A percentile compares a stretch with the other conserved stretches of the same genome.
Conservation (phyloP, 371 early-diverging fungal species). For the Mortierella polycephala region DNA sequence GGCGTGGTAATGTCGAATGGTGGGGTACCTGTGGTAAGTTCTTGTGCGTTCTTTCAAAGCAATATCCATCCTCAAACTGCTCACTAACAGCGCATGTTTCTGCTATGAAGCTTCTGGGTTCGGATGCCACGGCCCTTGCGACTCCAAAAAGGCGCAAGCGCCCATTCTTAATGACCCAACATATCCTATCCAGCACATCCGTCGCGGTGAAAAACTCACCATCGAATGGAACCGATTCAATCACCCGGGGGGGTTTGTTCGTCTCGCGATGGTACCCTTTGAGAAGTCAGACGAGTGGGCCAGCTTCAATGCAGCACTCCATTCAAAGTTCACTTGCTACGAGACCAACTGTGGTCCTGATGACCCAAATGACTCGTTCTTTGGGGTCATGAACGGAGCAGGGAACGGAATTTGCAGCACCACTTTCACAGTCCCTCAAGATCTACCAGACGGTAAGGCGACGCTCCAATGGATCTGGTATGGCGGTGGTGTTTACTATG, state of each 20-base stretch:
- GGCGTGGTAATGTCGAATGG: slow-evolving; percentile 62
- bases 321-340: slow-evolving; percentile 63
- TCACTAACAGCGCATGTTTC: background rate
- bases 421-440: slow-evolving; percentile 59
- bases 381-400: slow-evolving; percentile 57
- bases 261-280: slow-evolving; percentile 66
- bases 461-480: slow-evolving; percentile 74
- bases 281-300: slow-evolving; percentile 60
- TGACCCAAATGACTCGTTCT: slow-evolving; percentile 39
- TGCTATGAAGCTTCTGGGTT: slow-evolving; percentile 48
- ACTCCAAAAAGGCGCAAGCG: slow-evolving; percentile 54
- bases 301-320: slow-evolving; percentile 60
- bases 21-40: slow-evolving; percentile 63
- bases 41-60: too few species aligned
- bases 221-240: slow-evolving; percentile 67
- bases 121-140: slow-evolving; percentile 70
- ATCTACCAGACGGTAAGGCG: slow-evolving; percentile 62
- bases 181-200: slow-evolving; percentile 53
- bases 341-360: slow-evolving; percentile 64
- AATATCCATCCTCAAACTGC: background rate
- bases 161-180: slow-evolving; percentile 57
- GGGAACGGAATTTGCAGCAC: slow-evolving; percentile 61
- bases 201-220: slow-evolving; percentile 61
- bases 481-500: slow-evolving; percentile 68
- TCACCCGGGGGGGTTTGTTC: slow-evolving; percentile 73